Conservation (phyloP, 2,329 filamentous ascomycete genomes). For the Parastagonospora nodorum region DNA sequence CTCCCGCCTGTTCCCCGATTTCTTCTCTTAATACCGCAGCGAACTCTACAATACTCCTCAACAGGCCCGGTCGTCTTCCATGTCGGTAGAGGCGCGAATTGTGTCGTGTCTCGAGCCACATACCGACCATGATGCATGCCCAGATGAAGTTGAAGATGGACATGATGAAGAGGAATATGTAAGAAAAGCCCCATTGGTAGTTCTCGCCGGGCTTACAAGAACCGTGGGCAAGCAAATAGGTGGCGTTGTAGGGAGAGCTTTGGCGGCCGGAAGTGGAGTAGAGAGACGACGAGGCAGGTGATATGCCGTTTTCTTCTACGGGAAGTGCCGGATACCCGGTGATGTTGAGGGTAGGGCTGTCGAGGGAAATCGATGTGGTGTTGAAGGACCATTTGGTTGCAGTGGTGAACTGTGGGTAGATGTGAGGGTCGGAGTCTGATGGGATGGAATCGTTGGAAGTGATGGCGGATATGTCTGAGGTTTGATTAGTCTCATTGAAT, state of each 20-base stretch:
- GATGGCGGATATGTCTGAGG: too few species aligned
- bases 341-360: constrained; percentile 22
- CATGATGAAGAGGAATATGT: constrained; percentile 44
- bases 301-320: too few species aligned
- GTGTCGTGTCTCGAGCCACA: constrained; percentile 39
- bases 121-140: constrained; percentile 38
- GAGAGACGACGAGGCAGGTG: neutral
- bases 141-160: constrained; percentile 42
- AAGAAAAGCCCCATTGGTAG: constrained; percentile 44
- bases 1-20: constrained; percentile 21
- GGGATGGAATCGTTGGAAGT: too few species aligned
- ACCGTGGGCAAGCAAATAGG: constrained; percentile 27
- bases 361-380: constrained; percentile 2
- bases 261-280: constrained; percentile 12
- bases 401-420: neutral
- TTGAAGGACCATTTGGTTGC: constrained; percentile 5
- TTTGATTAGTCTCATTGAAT: neutral
- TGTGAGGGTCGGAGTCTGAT: too few species aligned
- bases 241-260: constrained; percentile 17
- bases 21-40: constrained; percentile 34
- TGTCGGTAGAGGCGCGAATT: constrained; percentile 36
- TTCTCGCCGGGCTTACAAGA: constrained; percentile 39
- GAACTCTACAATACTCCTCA: constrained; percentile 36
- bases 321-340: constrained; percentile 1
- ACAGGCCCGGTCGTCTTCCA: constrained; percentile 34